Base-by-base conservation (phyloP, 2,329 filamentous ascomycete species). In the Kalaharituber pfeilii region DNA sequence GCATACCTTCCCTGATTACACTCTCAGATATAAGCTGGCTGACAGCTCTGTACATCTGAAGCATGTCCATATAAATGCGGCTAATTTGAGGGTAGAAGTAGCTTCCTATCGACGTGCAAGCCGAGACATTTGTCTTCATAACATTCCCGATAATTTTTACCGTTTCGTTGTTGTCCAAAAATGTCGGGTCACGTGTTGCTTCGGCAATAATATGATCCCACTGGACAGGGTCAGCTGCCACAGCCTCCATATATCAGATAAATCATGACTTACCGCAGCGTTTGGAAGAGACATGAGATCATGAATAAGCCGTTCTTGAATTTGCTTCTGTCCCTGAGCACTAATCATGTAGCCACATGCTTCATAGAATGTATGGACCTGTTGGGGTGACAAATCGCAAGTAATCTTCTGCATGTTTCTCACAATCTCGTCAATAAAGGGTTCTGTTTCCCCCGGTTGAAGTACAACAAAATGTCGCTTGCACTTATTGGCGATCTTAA, bases 101-200 rank as follows among this genome's bases (percentile, higher is more conserved):
- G 52, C 86, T 81, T 29, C 93, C 91, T 56, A 98, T 91, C 0
- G 91, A 96, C 30, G 85, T 86, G 69, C 91, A 98, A 30, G 91
- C 91, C n/a, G 93, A 89, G 3, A 98, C 91, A 64, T 98, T 98
- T 0, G 91, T 98, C 77, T 98, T 98, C 91, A 98, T 98, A 67
- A 98, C 95, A 70, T 98, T 98, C 62, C 91, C 91, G 59, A 98
- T 88, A 62, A 98, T 82, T 73, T 98, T 98, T 72, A 98, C 96
- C 0, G 88, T 94, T 63, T 98, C 88, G 9, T 81, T 75, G 65
- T 96, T 87, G 68, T 96, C 86, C 11, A 98, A 75, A 62, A 91
- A 87, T 22, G 80, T 76, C 0, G 91, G 86, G 66, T 95, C 82
- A 57, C 82, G 76, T 53, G 86, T 91, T 24, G 91, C 91, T 66